Base-by-base conservation (phyloP, 805 yeast genomes). In the Alloascoidea africana region DNA sequence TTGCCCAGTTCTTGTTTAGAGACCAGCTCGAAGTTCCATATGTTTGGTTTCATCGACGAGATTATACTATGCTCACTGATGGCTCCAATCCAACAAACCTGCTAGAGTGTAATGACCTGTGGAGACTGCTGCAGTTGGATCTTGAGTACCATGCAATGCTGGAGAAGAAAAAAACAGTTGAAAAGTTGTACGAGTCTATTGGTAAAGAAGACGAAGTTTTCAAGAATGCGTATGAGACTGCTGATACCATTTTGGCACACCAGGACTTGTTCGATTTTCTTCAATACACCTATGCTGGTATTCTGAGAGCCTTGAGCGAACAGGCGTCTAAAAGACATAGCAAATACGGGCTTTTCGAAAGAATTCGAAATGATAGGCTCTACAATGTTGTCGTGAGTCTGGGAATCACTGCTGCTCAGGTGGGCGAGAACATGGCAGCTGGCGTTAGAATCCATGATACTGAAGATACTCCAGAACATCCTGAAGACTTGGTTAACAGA, bases 41-140 rank as follows among this genome's bases (percentile, higher is more conserved):
- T 49, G 86, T 91, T 42, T 86, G 94, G 82, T 81, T 86, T 17
- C 94, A 86, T 53, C 81, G 97, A 55, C 82, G 94, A 58, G 97
- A 91, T 56, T 85, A 82, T 52, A 63, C 85, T 14, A 60, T 82
- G 42, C 65, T 65, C 47, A 69, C 83, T 5, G 66, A 23, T 8
- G 30, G 30, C 13, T 16, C 46, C 44, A 37, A 72, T 70, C 8
- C 70, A 5, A 17, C 63, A 44, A 70, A 68, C 44, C 55, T 76
- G 36, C 59, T 82, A 39, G 70, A 65, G 39, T 93, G 81, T 58
- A 87, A 84, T 57, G 96, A 87, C 53, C 62, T 91, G 42, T 91
- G 98, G 98, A 71, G 87, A 51, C 78, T 89, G 44, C 76, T 85
- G 11, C 81, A 74, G 44, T 65, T 86, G 38, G 97, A 89, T 55